Base-by-base conservation (phyloP, 2,329 filamentous ascomycete genomes). In the Fusarium oxysporum region DNA sequence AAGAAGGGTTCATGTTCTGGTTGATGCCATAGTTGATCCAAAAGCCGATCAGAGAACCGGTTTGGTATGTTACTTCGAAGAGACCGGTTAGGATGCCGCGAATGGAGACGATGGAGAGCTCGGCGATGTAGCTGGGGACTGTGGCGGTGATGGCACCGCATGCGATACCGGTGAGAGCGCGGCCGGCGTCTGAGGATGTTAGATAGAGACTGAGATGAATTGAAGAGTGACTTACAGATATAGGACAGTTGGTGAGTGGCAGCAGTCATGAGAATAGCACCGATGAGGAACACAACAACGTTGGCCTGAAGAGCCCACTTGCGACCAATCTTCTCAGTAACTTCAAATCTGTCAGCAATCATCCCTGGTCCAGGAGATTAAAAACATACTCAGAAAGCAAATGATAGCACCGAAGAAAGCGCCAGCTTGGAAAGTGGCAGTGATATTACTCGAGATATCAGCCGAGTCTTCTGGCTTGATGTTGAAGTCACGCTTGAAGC, bases 81-180 rank as follows among this genome's bases (percentile, higher is more conserved):
- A 88, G 78, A 19, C 88, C 88, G 11, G 88, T 88, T 6, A 90
- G 85, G 32, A 89, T 82, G 73, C 89, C 89, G 74, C 90, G 85
- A 59, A 86, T 89, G 5, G 86, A 86, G 1, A 89, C 85, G 72
- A 89, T 85, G 1, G 90, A 89, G 60, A 88, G 86, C 77, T 92
- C 90, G 14, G 89, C 87, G 65, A 91, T 89, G 77, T 92, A 92
- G 38, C 89, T 86, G 6, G 90, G 90, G 6, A 92, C 87, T 10
- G 86, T 88, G 76, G 88, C 89, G 13, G 85, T 87, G 76, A 89
- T 84, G 44, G 88, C 78, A n/a, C 88, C 89, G 50, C 89, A 85
- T 25, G 87, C 88, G 77, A 88, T 85, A 3, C 89, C 88, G 4
- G 86, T 88, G 38, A 90, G 81, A 69, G 88, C 87, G 16, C 90